A percentile compares a stretch with the other conserved stretches of the same genome.
Evolutionary conservation across 306 rosid genomes (phyloP).

Genomic region (Fragaria ananassa): DNA sequence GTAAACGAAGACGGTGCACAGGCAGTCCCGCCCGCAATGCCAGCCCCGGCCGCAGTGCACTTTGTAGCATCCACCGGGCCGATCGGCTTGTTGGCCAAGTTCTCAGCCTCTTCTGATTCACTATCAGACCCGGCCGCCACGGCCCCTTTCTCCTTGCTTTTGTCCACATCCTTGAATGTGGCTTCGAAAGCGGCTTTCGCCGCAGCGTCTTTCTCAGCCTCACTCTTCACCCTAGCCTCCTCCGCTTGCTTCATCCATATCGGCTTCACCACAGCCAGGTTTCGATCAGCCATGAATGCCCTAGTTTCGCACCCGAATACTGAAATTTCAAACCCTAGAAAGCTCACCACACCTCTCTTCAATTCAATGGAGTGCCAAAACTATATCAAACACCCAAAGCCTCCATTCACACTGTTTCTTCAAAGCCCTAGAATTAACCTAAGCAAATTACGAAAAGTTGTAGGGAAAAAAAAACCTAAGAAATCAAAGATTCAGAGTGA

Average conservation of each 20-base stretch:
- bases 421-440: conserved; percentile 1
- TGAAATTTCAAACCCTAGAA: conserved; percentile 7
- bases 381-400: conserved; percentile 20
- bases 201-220: conserved; percentile 91
- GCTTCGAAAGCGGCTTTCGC: conserved; percentile 98
- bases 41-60: conserved; percentile 84
- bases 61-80: conserved; percentile 87
- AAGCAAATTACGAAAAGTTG: not conserved
- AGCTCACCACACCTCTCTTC: not conserved
- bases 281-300: conserved; percentile 82
- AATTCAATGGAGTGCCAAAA: conserved; percentile 2
- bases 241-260: conserved; percentile 98
- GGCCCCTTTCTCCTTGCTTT: conserved; percentile 43
- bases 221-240: conserved; percentile 87
- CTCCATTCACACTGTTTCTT: conserved; percentile 5
- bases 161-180: conserved; percentile 77
- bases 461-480: not conserved
- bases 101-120: conserved; percentile 85
- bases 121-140: conserved; percentile 63
- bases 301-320: conserved; percentile 9
- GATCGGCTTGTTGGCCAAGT: conserved; percentile 66
- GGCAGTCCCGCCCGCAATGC: conserved; percentile 89
- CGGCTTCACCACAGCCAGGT: conserved; percentile 58
- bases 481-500: not conserved
- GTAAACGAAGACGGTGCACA: conserved; percentile 73